Evolutionary conservation across 1,284 basidiomycete species (phyloP).

Genomic region (Pseudozyma tsukubaensis): DNA sequence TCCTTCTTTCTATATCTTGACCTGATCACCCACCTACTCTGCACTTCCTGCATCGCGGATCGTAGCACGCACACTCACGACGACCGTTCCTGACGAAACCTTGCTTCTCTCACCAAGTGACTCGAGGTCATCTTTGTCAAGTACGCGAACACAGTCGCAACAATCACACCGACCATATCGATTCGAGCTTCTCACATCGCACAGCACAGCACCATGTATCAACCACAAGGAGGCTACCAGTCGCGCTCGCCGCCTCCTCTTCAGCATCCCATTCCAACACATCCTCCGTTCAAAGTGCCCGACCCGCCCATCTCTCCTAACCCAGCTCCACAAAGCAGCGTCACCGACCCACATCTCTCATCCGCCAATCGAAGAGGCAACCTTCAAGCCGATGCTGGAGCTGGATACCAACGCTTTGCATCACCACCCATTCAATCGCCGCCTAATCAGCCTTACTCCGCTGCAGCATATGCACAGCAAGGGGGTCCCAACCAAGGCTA

Average conservation of each 20-base stretch:
- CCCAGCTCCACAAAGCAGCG: slow-evolving; percentile 26
- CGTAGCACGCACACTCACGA: no score
- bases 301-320: slow-evolving; percentile 58
- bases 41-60: not conserved
- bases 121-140: no score
- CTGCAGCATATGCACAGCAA: slow-evolving; percentile 20
- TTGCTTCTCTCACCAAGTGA: no score
- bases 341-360: slow-evolving; percentile 44
- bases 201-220: slow-evolving; percentile 42
- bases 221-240: slow-evolving; percentile 42
- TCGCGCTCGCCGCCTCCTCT: slow-evolving; percentile 62
- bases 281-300: slow-evolving; percentile 61
- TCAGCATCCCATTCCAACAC: slow-evolving; percentile 67
- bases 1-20: no score
- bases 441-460: slow-evolving; percentile 16
- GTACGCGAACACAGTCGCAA: no score
- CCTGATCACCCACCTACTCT: no score
- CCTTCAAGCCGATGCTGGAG: slow-evolving; percentile 29
- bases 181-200: no score
- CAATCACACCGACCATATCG: no score
- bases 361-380: slow-evolving; percentile 34
- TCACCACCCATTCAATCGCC: slow-evolving; percentile 47
- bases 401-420: slow-evolving; percentile 50
- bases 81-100: no score
- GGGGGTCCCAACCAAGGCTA: slow-evolving; percentile 15